These are phyloP conservation scores for Pseudogymnoascus sp. DNA, from an alignment of 2,329 filamentous ascomycete genomes.

Conservation along the genomic window DNA sequence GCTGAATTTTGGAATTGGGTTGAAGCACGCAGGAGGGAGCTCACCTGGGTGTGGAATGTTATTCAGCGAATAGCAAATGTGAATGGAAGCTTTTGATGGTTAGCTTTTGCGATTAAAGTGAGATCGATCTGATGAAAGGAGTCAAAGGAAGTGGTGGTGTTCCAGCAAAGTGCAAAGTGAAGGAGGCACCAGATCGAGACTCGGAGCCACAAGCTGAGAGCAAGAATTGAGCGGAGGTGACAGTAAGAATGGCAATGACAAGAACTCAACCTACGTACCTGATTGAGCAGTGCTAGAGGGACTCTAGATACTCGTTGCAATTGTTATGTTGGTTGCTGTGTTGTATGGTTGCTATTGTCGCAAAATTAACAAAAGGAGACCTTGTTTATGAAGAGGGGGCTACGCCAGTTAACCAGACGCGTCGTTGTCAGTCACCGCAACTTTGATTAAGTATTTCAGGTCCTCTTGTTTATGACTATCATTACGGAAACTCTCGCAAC, in stretches of 20 bases:
- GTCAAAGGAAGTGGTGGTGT: not conserved
- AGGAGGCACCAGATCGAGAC: not conserved
- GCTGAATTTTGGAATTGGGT: not conserved
- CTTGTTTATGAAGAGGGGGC: not conserved
- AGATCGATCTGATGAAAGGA: not conserved
- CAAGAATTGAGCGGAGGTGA: not conserved
- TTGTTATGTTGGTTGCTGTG: not conserved
- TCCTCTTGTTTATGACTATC: not conserved
- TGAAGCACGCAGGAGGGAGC: not conserved
- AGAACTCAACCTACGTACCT: not conserved
- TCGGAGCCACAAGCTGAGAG: not conserved
- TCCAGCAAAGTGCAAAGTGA: not conserved
- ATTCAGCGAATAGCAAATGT: not conserved
- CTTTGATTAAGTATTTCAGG: not conserved
- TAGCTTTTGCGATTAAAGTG: not conserved
- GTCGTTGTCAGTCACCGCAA: not conserved
- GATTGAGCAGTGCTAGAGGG: constrained; percentile 13
- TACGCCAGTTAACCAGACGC: not conserved
- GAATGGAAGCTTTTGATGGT: not conserved
- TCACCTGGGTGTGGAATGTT: not conserved
- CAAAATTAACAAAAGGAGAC: not conserved
- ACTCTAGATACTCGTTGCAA: constrained; percentile 12
- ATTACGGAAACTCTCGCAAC: not conserved
- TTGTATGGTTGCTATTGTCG: not conserved
- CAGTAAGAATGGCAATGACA: not conserved